Evolutionary conservation across 169 alveolate species (phyloP).

Genomic region (Plasmodium malariae): DNA sequence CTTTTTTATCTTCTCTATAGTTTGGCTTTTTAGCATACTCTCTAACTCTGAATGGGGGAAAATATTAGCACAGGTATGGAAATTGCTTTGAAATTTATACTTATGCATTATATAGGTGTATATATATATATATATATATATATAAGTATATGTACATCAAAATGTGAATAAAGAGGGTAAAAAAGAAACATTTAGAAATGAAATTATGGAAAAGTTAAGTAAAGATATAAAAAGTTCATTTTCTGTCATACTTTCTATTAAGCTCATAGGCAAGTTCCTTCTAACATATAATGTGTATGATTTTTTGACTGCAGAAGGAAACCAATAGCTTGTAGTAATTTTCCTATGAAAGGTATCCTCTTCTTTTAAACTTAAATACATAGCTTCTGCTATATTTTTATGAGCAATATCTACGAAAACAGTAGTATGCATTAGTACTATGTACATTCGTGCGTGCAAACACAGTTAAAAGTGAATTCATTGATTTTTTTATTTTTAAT

Average conservation of each 20-base stretch:
- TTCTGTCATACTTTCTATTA: constrained; percentile 39
- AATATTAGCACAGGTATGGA: background rate
- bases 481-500: too few relatives aligned
- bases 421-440: background rate
- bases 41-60: constrained; percentile 27
- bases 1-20: constrained; percentile 48
- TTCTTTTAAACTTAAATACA: constrained; percentile 31
- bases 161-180: too few relatives aligned
- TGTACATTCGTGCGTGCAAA: too few relatives aligned
- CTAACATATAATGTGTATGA: constrained; percentile 32
- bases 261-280: background rate
- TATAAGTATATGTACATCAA: too few relatives aligned
- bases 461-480: too few relatives aligned
- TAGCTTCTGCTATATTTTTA: constrained; percentile 22
- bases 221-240: too few relatives aligned
- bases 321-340: constrained; percentile 37
- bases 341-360: constrained; percentile 12
- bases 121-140: too few relatives aligned
- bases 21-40: background rate
- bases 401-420: constrained; percentile 32
- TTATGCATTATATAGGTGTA: too few relatives aligned
- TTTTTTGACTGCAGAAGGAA: constrained; percentile 37
- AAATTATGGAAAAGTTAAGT: too few relatives aligned
- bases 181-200: too few relatives aligned
- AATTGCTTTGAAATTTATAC: too few relatives aligned